Evolutionary conservation across 2,329 filamentous ascomycete species (phyloP).

Genomic region (Aspergillus pseudoviridinutans): DNA sequence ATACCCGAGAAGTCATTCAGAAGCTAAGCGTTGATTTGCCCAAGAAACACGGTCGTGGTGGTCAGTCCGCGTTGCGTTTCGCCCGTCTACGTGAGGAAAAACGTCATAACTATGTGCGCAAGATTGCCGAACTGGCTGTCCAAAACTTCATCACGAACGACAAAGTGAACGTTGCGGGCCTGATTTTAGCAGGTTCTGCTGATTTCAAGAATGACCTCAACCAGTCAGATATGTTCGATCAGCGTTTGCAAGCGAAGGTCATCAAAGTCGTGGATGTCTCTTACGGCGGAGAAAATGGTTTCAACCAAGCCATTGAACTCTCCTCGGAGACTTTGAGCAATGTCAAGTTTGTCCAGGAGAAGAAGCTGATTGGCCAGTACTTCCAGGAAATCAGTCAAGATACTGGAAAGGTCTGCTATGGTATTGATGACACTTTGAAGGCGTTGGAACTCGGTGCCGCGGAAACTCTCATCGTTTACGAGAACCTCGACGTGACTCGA

Average conservation of each 20-base stretch:
- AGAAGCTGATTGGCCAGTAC: slow-evolving; percentile 98
- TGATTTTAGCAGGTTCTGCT: slow-evolving; percentile 93
- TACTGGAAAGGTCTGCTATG: slow-evolving; percentile 94
- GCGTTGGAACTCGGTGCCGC: slow-evolving; percentile 92
- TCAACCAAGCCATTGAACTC: slow-evolving; percentile 98
- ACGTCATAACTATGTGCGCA: slow-evolving; percentile 99
- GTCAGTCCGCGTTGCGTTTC: slow-evolving; percentile 98
- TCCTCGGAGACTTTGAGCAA: slow-evolving; percentile 94
- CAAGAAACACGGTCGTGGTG: slow-evolving; percentile 99
- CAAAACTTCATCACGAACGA: slow-evolving; percentile 99
- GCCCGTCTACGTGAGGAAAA: slow-evolving; percentile 99
- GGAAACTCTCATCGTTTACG: slow-evolving; percentile 91
- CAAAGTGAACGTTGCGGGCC: slow-evolving; percentile 94
- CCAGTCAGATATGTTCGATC: slow-evolving; percentile 94
- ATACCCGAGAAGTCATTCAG: slow-evolving; percentile 93
- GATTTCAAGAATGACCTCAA: slow-evolving; percentile 99
- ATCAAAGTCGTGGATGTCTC: slow-evolving; percentile 99
- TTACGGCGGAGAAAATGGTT: slow-evolving; percentile 98
- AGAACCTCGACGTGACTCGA: slow-evolving; percentile 92
- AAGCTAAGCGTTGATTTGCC: slow-evolving; percentile 98
- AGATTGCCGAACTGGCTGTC: slow-evolving; percentile 94
- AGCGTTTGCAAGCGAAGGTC: slow-evolving; percentile 85
- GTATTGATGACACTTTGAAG: slow-evolving; percentile 96
- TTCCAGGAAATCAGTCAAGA: slow-evolving; percentile 99
- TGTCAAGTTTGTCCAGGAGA: slow-evolving; percentile 99